phyloP scores from a whole-genome alignment of 1,284 basidiomycete species.

The Apiotrichum akiyoshidainum region DNA sequence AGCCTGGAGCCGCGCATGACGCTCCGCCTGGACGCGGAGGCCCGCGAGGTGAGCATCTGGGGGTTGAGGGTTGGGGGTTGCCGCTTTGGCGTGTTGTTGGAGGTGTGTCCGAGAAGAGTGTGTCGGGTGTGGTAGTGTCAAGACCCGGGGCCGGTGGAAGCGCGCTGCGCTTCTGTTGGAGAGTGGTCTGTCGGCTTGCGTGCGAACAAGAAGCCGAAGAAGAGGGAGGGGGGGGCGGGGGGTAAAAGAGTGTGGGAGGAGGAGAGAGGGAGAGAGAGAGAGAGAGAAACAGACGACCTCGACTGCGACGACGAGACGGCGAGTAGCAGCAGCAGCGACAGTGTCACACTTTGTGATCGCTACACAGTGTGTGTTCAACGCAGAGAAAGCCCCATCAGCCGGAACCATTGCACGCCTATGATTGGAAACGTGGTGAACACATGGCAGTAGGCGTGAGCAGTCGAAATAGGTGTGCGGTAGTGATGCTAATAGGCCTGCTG shows the following conservation, averaged over 20 bases:
- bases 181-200: background rate
- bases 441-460: no score
- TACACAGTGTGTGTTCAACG: no score
- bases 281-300: background rate
- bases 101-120: background rate
- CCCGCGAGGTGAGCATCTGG: constrained; percentile 14
- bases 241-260: background rate
- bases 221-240: no score
- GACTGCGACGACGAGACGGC: background rate
- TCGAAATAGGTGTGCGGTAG: no score
- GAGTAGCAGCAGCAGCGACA: no score
- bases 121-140: background rate
- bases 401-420: no score
- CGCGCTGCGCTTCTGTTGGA: background rate
- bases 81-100: background rate
- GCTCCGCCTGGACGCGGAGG: constrained; percentile 4
- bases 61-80: background rate
- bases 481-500: no score
- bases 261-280: background rate
- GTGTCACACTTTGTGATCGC: no score
- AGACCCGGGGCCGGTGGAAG: background rate
- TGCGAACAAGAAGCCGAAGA: background rate
- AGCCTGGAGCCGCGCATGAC: background rate
- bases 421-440: no score
- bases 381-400: no score